Evolutionary conservation across 176 grass and related monocot species (phyloP).

Genomic region (Thalia dealbata): DNA sequence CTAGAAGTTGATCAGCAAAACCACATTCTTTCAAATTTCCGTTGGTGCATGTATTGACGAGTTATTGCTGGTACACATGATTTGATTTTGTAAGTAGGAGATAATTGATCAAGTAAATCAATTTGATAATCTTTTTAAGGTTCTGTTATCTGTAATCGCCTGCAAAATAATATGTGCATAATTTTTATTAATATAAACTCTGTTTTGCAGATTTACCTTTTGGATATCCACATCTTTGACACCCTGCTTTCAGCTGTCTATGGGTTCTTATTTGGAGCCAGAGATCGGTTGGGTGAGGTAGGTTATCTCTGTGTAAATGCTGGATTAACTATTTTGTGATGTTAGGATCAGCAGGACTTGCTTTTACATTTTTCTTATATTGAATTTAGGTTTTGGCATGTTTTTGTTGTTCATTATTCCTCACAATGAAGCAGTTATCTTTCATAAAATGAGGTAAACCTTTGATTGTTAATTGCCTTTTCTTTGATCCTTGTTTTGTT

Average conservation of each 20-base stretch:
- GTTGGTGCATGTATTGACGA: too few relatives aligned
- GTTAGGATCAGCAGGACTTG: background rate
- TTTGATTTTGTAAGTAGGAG: too few relatives aligned
- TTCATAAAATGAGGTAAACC: conserved; percentile 55
- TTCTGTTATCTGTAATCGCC: background rate
- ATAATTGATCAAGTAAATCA: too few relatives aligned
- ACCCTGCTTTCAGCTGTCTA: conserved; percentile 77
- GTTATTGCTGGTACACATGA: too few relatives aligned
- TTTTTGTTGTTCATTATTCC: background rate
- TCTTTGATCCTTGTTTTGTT: too few relatives aligned
- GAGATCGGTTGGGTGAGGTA: conserved; percentile 86
- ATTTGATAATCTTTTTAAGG: too few relatives aligned
- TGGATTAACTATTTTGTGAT: background rate
- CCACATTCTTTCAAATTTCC: too few relatives aligned
- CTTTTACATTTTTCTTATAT: background rate
- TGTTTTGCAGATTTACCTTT: conserved; percentile 75
- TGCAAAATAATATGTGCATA: background rate
- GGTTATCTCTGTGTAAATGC: conserved; percentile 14
- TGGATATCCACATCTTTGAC: conserved; percentile 89
- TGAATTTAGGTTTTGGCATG: too few relatives aligned
- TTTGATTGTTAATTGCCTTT: background rate
- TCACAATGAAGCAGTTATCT: conserved; percentile 32
- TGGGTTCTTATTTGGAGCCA: conserved; percentile 81
- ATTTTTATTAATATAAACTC: background rate
- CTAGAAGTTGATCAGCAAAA: too few relatives aligned